Percentiles rank a stretch among this genome's conserved stretches.
These are phyloP conservation scores for Pseudonitzschia pungens DNA, from an alignment of 108 stramenopile genomes.

Conservation along the genomic window DNA sequence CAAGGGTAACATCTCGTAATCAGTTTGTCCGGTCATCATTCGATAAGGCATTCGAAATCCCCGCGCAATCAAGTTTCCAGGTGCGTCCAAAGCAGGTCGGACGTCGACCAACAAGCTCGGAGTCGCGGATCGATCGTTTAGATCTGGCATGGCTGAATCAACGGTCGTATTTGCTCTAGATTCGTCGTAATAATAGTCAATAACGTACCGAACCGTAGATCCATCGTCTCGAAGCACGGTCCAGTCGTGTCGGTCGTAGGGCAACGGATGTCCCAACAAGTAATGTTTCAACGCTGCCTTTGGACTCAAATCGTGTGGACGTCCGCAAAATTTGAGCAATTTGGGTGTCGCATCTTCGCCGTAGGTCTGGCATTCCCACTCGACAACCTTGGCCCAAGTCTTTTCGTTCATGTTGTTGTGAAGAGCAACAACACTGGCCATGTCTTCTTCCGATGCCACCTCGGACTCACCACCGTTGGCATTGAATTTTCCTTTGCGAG, in stretches of 20 bases:
- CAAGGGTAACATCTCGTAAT: constrained; percentile 67
- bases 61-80: constrained; percentile 62
- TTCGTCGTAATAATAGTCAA: constrained; percentile 99
- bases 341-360: constrained; percentile 49
- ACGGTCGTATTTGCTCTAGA: constrained; percentile 45
- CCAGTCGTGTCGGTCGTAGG: constrained; percentile 99
- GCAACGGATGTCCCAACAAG: constrained; percentile 89
- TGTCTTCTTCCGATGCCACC: constrained; percentile 67
- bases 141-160: constrained; percentile 52
- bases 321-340: constrained; percentile 88
- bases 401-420: constrained; percentile 99
- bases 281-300: constrained; percentile 88
- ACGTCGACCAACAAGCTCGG: constrained; percentile 93
- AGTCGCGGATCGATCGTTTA: constrained; percentile 57
- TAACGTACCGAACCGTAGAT: constrained; percentile 89
- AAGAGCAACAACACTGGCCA: constrained; percentile 91
- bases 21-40: constrained; percentile 34
- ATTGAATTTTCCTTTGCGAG: constrained; percentile 91
- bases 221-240: constrained; percentile 71
- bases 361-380: constrained; percentile 85
- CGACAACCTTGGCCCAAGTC: constrained; percentile 91
- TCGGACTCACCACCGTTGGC: constrained; percentile 10
- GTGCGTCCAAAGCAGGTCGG: constrained; percentile 90
- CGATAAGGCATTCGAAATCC: constrained; percentile 82
- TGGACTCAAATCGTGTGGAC: constrained; percentile 92